A percentile compares a stretch with the other conserved stretches of the same genome.
phyloP scores from a whole-genome alignment of 2,329 filamentous ascomycete species.

The Waltergamsia citrina region DNA sequence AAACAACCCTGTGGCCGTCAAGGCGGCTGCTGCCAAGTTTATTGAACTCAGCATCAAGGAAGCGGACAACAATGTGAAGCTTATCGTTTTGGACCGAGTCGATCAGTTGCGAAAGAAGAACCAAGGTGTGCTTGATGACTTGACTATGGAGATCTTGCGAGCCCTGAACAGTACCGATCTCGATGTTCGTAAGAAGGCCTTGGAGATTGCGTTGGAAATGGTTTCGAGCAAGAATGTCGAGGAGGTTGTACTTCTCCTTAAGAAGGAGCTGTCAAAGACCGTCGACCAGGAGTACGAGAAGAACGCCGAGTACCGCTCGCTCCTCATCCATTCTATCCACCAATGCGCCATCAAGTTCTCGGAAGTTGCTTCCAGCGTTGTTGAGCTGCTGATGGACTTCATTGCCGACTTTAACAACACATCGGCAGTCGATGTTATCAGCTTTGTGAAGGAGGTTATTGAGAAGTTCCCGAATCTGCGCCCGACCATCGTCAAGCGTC shows the following conservation, averaged over 20 bases:
- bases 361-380: constrained; percentile 92
- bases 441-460: constrained; percentile 97
- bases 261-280: constrained; percentile 96
- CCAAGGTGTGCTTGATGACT: constrained; percentile 82
- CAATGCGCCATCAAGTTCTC: constrained; percentile 99
- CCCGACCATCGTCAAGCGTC: constrained; percentile 74
- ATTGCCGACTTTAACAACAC: constrained; percentile 97
- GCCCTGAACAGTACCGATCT: constrained; percentile 93
- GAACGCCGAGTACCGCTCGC: constrained; percentile 87
- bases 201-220: constrained; percentile 90
- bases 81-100: constrained; percentile 93
- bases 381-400: constrained; percentile 97
- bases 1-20: constrained; percentile 93
- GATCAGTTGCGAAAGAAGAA: constrained; percentile 81
- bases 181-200: constrained; percentile 86
- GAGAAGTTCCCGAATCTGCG: constrained; percentile 93
- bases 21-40: constrained; percentile 90
- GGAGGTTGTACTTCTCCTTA: constrained; percentile 88
- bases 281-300: constrained; percentile 99
- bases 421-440: constrained; percentile 94
- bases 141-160: constrained; percentile 94
- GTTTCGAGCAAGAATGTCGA: constrained; percentile 98
- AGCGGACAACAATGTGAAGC: constrained; percentile 97
- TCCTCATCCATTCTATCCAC: constrained; percentile 95
- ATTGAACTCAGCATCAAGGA: constrained; percentile 97